Conservation (phyloP, 345 rosid genomes). For the Gossypium mustelinum region DNA sequence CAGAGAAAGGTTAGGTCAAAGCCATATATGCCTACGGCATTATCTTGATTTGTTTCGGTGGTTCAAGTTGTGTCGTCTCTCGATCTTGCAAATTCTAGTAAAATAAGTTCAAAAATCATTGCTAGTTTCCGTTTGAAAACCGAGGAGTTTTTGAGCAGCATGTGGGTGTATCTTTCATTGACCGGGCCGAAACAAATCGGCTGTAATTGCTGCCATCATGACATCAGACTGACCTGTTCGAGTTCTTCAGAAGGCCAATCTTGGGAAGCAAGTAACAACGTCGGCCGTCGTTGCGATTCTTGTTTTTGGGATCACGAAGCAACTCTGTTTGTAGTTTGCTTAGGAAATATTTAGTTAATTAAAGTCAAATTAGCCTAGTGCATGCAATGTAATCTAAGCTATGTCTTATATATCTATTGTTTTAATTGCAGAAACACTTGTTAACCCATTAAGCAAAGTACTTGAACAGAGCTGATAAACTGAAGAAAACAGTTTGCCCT, state of each 20-base stretch:
- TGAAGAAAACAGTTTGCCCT: background rate
- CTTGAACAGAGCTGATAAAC: background rate
- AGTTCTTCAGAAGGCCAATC: no score
- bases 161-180: no score
- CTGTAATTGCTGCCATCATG: no score
- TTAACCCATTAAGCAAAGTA: background rate
- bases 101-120: no score
- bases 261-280: no score
- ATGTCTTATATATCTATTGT: background rate
- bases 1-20: background rate
- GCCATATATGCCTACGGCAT: background rate
- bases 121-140: no score
- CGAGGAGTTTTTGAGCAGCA: no score
- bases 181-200: no score
- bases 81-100: no score
- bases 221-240: no score
- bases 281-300: no score
- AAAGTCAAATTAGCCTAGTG: background rate
- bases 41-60: background rate
- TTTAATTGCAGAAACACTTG: background rate
- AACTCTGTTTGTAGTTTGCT: background rate
- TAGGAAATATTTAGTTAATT: background rate
- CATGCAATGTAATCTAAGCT: background rate
- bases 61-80: no score
- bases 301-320: background rate